Conservation (phyloP, 2,329 filamentous ascomycete species). For the Alternaria hordeiaustralica region DNA sequence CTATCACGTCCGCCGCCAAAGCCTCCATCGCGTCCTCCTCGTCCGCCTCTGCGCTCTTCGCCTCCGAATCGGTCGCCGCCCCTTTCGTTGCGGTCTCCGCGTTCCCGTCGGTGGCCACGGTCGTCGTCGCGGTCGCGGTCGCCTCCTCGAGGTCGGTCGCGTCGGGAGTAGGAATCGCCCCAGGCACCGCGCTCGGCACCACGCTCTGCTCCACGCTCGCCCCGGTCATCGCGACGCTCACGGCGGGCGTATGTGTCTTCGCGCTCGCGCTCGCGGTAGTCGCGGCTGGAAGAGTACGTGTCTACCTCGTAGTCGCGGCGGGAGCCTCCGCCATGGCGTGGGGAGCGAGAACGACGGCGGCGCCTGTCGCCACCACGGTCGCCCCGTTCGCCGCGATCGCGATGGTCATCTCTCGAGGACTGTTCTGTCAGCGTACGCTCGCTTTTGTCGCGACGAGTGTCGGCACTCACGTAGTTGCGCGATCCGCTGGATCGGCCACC, state of each 20-base stretch:
- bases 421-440: constrained; percentile 33
- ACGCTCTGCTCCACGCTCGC: constrained; percentile 16
- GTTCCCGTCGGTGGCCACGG: constrained; percentile 41
- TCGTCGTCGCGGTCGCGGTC: constrained; percentile 44
- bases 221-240: constrained; percentile 59
- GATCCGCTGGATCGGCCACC: constrained; percentile 46
- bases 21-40: constrained; percentile 33
- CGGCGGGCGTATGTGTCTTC: constrained; percentile 87
- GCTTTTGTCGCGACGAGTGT: constrained; percentile 13
- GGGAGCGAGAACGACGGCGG: constrained; percentile 83
- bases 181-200: constrained; percentile 61
- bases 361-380: constrained; percentile 46
- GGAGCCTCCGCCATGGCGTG: constrained; percentile 68
- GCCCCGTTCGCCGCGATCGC: constrained; percentile 29
- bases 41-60: constrained; percentile 46
- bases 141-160: constrained; percentile 40
- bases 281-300: constrained; percentile 90
- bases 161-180: constrained; percentile 60
- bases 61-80: constrained; percentile 58
- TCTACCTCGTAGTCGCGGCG: constrained; percentile 77
- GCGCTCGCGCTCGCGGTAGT: constrained; percentile 89
- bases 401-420: constrained; percentile 40
- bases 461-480: constrained; percentile 48
- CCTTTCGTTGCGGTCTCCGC: constrained; percentile 53
- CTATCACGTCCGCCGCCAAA: constrained; percentile 55